These are phyloP conservation scores for Suhomyces faveliae DNA, from an alignment of 805 yeast genomes.

Conservation along the genomic window DNA sequence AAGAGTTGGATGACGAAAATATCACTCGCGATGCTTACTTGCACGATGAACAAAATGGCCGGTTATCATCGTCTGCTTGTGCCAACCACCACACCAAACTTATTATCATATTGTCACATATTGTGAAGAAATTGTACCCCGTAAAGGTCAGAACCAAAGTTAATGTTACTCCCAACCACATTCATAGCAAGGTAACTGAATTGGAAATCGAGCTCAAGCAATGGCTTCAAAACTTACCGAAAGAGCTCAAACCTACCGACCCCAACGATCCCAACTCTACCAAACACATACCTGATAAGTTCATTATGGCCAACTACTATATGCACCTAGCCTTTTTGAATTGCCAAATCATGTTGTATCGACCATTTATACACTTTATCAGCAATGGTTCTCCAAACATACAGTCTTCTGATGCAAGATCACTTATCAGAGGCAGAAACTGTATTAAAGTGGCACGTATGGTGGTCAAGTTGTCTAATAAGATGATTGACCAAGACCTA, in stretches of 20 bases:
- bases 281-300: slow-evolving; percentile 47
- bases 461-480: slow-evolving; percentile 77
- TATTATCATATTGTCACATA: slow-evolving; percentile 66
- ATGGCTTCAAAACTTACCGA: slow-evolving; percentile 73
- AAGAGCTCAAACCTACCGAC: slow-evolving; percentile 69
- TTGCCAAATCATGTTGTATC: slow-evolving; percentile 75
- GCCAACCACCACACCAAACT: slow-evolving; percentile 83
- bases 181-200: slow-evolving; percentile 49
- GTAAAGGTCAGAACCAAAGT: slow-evolving; percentile 43
- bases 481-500: slow-evolving; percentile 69
- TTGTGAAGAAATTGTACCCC: slow-evolving; percentile 74
- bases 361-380: slow-evolving; percentile 86
- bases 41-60: slow-evolving; percentile 45
- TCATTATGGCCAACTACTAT: slow-evolving; percentile 71
- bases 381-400: slow-evolving; percentile 46
- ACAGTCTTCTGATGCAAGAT: slow-evolving; percentile 50
- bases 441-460: slow-evolving; percentile 83
- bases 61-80: slow-evolving; percentile 69
- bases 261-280: slow-evolving; percentile 37
- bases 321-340: slow-evolving; percentile 71
- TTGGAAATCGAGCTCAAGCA: slow-evolving; percentile 66
- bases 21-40: slow-evolving; percentile 65
- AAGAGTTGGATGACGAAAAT: slow-evolving; percentile 83
- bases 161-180: slow-evolving; percentile 31
- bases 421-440: slow-evolving; percentile 71